Conservation (phyloP, 176 grass and related monocot species). For the Juncus effusus region DNA sequence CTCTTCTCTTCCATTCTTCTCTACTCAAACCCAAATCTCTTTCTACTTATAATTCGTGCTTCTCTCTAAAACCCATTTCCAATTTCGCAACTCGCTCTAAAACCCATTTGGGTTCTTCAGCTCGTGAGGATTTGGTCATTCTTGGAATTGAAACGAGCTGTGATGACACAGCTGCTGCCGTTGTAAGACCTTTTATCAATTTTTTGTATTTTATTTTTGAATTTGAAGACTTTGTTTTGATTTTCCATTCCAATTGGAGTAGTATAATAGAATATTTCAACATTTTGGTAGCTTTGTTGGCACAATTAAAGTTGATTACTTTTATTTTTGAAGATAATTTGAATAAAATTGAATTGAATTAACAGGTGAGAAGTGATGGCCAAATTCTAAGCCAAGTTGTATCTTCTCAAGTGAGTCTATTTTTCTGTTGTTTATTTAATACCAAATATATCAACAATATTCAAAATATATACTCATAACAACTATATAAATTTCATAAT, state of each 20-base stretch:
- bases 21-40: conserved; percentile 15
- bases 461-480: background rate
- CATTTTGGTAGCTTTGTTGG: background rate
- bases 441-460: conserved; percentile 1
- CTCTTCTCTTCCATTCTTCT: conserved; percentile 27
- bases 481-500: background rate
- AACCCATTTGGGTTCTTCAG: background rate
- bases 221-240: background rate
- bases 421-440: background rate
- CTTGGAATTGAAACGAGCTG: conserved; percentile 97
- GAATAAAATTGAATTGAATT: background rate
- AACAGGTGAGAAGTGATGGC: conserved; percentile 74
- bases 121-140: conserved; percentile 45
- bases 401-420: conserved; percentile 61
- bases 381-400: conserved; percentile 87
- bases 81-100: conserved; percentile 6
- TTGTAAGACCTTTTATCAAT: conserved; percentile 33
- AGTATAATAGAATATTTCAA: background rate
- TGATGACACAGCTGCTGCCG: conserved; percentile 77
- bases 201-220: conserved; percentile 5
- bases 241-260: background rate
- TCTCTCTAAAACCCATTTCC: conserved; percentile 20
- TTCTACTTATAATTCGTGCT: background rate
- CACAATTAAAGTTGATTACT: background rate
- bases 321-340: conserved; percentile 4